A percentile compares a stretch with the other conserved stretches of the same genome.
Evolutionary conservation across 2,329 filamentous ascomycete genomes (phyloP).

Genomic region (Ophiostoma pallidulum): DNA sequence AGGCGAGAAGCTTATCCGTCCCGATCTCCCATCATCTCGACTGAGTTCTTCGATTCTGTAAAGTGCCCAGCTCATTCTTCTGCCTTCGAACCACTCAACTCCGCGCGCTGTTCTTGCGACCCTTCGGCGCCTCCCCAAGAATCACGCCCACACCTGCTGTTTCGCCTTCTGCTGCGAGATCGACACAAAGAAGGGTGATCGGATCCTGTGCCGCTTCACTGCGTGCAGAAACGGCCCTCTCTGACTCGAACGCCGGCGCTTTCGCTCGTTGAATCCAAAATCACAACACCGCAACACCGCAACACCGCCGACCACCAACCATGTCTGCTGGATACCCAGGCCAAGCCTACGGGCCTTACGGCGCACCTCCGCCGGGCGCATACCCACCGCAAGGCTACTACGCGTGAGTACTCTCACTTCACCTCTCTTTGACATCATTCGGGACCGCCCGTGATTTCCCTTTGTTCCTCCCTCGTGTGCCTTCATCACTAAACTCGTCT

Average conservation of each 20-base stretch:
- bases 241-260: not conserved
- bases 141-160: not conserved
- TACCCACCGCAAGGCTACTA: conserved; percentile 13
- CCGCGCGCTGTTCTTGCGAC: not conserved
- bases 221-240: not conserved
- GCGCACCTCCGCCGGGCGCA: conserved; percentile 10
- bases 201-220: conserved; percentile 2
- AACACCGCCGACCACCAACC: too few species aligned
- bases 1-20: not conserved
- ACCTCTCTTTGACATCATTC: not conserved
- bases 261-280: not conserved
- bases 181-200: not conserved
- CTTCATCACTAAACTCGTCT: not conserved
- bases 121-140: not conserved
- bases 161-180: too few species aligned
- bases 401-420: conserved; percentile 1
- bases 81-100: not conserved
- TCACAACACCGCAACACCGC: not conserved
- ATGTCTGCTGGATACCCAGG: conserved; percentile 11
- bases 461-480: not conserved
- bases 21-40: too few species aligned
- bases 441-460: too few species aligned
- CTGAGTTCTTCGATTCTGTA: not conserved
- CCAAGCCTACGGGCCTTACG: conserved; percentile 9
- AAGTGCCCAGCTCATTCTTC: not conserved